A percentile compares a stretch with the other conserved stretches of the same genome.
Evolutionary conservation across 768 basidiomycete species (phyloP).

Genomic region (Mycena galopus): DNA sequence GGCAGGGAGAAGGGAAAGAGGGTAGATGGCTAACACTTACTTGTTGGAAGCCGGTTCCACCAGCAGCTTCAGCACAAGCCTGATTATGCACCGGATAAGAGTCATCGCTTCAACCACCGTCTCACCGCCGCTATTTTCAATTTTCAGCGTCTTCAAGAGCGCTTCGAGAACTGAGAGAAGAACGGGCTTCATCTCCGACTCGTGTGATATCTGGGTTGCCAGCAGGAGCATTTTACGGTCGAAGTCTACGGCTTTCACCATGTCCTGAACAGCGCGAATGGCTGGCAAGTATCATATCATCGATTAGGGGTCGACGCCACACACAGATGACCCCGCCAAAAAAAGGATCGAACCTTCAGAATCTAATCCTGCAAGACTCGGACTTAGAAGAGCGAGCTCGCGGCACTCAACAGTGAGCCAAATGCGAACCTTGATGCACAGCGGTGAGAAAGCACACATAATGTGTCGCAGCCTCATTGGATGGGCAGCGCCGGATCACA

Average conservation of each 20-base stretch:
- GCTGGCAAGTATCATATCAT: constrained; percentile 55
- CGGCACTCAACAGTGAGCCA: neutral
- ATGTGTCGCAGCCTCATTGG: constrained; percentile 80
- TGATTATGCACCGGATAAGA: constrained; percentile 85
- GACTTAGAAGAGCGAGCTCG: constrained; percentile 10
- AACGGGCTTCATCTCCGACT: constrained; percentile 79
- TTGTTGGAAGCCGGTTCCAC: constrained; percentile 73
- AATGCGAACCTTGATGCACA: constrained; percentile 79
- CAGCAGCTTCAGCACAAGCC: constrained; percentile 78
- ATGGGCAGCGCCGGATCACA: constrained; percentile 79
- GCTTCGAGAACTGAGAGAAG: constrained; percentile 80
- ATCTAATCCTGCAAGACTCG: constrained; percentile 71
- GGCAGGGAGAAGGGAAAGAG: constrained; percentile 41
- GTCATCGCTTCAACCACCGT: constrained; percentile 79
- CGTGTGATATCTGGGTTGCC: constrained; percentile 87
- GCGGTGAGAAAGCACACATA: constrained; percentile 85
- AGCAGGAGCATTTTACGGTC: constrained; percentile 89
- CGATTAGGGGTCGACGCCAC: too few species aligned
- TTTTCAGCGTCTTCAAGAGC: constrained; percentile 75
- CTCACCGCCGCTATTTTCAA: constrained; percentile 69
- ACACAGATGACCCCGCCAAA: constrained; percentile 16
- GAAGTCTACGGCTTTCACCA: constrained; percentile 82
- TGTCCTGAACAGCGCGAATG: constrained; percentile 73
- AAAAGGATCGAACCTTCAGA: constrained; percentile 86
- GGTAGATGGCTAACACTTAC: constrained; percentile 56